phyloP scores from a whole-genome alignment of 2,329 filamentous ascomycete genomes.

The Fusarium poae region DNA sequence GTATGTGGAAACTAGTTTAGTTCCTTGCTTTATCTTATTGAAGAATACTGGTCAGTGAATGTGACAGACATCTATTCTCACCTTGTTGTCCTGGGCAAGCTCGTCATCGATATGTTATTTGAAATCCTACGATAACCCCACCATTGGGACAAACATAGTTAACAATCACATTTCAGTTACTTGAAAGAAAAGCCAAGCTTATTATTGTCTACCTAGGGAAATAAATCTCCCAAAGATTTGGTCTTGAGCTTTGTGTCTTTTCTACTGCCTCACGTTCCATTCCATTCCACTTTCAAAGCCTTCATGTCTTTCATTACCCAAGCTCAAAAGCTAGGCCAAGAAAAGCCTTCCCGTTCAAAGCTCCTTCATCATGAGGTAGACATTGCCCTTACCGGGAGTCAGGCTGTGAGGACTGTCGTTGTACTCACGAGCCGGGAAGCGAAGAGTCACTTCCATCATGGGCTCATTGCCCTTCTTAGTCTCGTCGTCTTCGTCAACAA shows the following conservation, averaged over 20 bases:
- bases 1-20: neutral
- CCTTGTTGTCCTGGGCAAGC: neutral
- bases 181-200: neutral
- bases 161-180: neutral
- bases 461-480: neutral
- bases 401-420: slow-evolving; percentile 33
- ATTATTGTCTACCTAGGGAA: neutral
- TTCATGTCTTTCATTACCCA: neutral
- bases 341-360: neutral
- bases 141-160: neutral
- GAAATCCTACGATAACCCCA: slow-evolving; percentile 1
- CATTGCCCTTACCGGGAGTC: slow-evolving; percentile 16
- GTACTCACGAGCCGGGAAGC: slow-evolving; percentile 28
- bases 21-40: too few species aligned
- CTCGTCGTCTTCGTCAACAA: neutral
- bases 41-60: neutral
- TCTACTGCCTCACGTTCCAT: neutral
- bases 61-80: neutral
- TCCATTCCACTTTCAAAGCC: neutral
- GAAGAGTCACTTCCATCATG: slow-evolving; percentile 31
- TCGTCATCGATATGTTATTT: slow-evolving; percentile 19
- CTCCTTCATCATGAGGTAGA: slow-evolving; percentile 38
- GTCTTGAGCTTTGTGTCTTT: neutral
- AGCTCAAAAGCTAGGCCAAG: slow-evolving; percentile 4
- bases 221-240: neutral